Percentiles rank a stretch among this genome's conserved stretches.
These are phyloP conservation scores for Alternaria sp. DNA, from an alignment of 2,329 filamentous ascomycete species.

Conservation along the genomic window DNA sequence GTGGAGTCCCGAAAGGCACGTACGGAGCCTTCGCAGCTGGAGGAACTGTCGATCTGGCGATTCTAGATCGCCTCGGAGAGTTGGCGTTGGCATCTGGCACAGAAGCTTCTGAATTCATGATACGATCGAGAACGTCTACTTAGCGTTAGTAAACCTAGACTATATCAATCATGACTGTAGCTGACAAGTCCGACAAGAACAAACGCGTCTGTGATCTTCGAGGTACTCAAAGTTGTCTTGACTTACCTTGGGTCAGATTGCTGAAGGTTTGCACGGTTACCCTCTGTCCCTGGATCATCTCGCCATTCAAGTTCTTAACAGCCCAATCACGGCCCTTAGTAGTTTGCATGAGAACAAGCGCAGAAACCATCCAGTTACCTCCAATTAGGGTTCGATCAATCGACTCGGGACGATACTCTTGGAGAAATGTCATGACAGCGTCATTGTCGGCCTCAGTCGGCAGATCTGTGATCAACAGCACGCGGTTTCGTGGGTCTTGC, in stretches of 20 bases:
- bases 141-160: background rate
- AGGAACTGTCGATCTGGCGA: background rate
- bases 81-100: background rate
- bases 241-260: background rate
- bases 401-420: background rate
- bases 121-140: background rate
- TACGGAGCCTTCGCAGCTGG: background rate
- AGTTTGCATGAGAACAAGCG: background rate
- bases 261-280: background rate
- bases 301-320: background rate
- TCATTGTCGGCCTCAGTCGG: background rate
- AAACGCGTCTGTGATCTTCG: background rate
- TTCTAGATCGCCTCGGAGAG: background rate
- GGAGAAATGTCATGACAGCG: background rate
- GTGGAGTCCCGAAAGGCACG: background rate
- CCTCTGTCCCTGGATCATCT: background rate
- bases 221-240: background rate
- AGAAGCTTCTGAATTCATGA: background rate
- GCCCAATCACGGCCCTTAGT: background rate
- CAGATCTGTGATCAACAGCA: background rate
- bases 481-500: background rate
- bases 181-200: background rate
- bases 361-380: background rate
- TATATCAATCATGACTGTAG: background rate
- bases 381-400: background rate